These are phyloP conservation scores for Eimeria praecox DNA, from an alignment of 169 alveolate genomes.

Conservation along the genomic window DNA sequence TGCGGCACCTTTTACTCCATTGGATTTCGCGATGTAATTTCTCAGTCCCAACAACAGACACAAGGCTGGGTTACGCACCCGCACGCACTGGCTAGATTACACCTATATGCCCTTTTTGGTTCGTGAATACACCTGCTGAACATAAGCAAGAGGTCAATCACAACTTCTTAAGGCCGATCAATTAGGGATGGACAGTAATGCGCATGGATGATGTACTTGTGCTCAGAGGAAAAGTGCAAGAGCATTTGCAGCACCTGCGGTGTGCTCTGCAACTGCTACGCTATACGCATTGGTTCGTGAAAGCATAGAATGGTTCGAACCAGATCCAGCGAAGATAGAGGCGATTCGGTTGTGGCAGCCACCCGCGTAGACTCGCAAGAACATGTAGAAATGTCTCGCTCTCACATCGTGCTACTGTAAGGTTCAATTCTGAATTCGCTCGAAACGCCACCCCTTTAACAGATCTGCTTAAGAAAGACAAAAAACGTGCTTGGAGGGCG, in stretches of 20 bases:
- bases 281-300: background rate
- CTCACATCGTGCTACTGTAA: background rate
- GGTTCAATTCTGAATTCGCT: background rate
- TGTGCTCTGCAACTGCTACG: background rate
- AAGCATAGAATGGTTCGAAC: background rate
- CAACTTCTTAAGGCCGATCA: background rate
- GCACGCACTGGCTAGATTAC: too few species aligned
- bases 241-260: background rate
- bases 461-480: background rate
- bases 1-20: too few species aligned
- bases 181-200: background rate
- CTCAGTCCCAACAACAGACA: too few species aligned
- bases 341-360: background rate
- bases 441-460: background rate
- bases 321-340: background rate
- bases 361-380: background rate
- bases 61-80: too few species aligned
- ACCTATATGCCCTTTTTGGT: background rate
- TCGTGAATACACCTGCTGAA: constrained; percentile 1
- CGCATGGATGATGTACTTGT: background rate
- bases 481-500: background rate
- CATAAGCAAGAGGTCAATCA: background rate
- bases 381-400: background rate
- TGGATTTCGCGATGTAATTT: too few species aligned
- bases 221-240: background rate